These are phyloP conservation scores for Huntiella savannae DNA, from an alignment of 2,329 filamentous ascomycete genomes.

Conservation along the genomic window DNA sequence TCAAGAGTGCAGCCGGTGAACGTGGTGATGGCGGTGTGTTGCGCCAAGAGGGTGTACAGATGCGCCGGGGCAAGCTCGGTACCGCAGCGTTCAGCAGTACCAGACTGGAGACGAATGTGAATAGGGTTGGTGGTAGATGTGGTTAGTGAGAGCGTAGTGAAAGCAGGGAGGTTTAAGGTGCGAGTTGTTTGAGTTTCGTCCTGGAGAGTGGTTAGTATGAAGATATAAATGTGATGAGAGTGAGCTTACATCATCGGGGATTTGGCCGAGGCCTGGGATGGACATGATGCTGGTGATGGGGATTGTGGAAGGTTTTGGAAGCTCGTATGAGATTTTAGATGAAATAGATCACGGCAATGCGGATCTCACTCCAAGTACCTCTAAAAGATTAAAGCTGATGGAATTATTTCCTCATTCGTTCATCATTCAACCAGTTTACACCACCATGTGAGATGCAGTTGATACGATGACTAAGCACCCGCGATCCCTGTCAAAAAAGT, in stretches of 20 bases:
- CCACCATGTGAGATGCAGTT: not conserved
- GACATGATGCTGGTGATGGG: conserved; percentile 32
- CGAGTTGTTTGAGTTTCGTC: too few relatives aligned
- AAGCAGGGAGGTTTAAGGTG: not conserved
- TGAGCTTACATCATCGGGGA: conserved; percentile 35
- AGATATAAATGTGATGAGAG: conserved; percentile 13
- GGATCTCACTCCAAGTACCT: too few relatives aligned
- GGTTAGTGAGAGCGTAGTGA: conserved; percentile 18
- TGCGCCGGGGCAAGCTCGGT: conserved; percentile 73
- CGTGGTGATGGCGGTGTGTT: conserved; percentile 75
- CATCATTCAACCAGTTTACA: too few relatives aligned
- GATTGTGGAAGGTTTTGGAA: too few relatives aligned
- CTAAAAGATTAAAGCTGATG: too few relatives aligned
- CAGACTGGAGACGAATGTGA: conserved; percentile 46
- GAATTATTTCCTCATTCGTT: too few relatives aligned
- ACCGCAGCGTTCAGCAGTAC: conserved; percentile 84
- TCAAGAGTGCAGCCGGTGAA: conserved; percentile 83
- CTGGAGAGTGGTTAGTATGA: not conserved
- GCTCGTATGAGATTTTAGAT: too few relatives aligned
- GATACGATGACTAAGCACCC: conserved; percentile 2
- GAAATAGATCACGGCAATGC: too few relatives aligned
- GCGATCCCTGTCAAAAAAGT: not conserved
- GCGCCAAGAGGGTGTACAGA: conserved; percentile 61
- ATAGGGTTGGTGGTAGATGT: conserved; percentile 24
- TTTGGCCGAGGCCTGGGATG: conserved; percentile 54